A percentile compares a stretch with the other conserved stretches of the same genome.
phyloP scores from a whole-genome alignment of 129 eudicot species.

The Helianthus tuberosus region DNA sequence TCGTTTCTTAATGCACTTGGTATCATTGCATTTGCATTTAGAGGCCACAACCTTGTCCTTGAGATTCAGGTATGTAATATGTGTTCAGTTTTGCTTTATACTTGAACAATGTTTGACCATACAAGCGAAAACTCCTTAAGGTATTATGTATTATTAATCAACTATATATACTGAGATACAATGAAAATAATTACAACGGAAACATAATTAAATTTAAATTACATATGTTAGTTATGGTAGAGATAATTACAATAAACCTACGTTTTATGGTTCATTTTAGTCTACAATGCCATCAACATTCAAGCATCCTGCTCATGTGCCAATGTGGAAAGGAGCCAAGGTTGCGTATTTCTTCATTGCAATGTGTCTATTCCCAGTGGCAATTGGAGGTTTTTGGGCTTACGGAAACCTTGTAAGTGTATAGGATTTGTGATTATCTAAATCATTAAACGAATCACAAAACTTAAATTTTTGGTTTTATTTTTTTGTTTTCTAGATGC shows the following conservation, averaged over 20 bases:
- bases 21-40: conserved; percentile 74
- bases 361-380: conserved; percentile 82
- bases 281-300: conserved; percentile 78
- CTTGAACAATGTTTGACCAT: not conserved
- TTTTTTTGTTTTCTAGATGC: conserved; percentile 57
- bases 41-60: conserved; percentile 82
- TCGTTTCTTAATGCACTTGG: conserved; percentile 67
- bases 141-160: not conserved
- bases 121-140: not conserved
- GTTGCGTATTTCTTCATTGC: conserved; percentile 67
- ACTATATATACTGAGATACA: not conserved
- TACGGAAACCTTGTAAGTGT: conserved; percentile 90
- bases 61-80: conserved; percentile 69
- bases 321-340: conserved; percentile 90
- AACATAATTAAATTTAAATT: too few species aligned
- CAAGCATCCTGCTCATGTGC: conserved; percentile 71
- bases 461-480: not conserved
- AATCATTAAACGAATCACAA: not conserved
- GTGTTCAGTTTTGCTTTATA: not conserved
- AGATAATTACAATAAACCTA: not conserved
- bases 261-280: conserved; percentile 9
- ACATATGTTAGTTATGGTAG: too few species aligned
- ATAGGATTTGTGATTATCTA: not conserved
- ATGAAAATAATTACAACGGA: too few species aligned
- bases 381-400: conserved; percentile 98